Evolutionary conservation across 495 filamentous ascomycete species (phyloP).

Genomic region (Hypoxylon fragiforme): DNA sequence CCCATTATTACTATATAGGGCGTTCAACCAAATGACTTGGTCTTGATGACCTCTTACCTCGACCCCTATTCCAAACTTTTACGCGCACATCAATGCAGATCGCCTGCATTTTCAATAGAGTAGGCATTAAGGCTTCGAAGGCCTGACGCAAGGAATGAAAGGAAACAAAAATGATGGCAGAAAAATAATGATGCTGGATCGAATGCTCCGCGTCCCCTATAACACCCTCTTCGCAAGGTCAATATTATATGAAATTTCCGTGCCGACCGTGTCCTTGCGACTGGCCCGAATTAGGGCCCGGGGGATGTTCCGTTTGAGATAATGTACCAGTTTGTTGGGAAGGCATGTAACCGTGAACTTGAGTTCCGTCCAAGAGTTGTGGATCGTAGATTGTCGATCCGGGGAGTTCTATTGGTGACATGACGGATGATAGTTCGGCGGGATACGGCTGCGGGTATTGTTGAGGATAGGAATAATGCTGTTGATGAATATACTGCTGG

Average conservation of each 20-base stretch:
- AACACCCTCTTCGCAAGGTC: not conserved
- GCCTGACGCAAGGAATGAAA: conserved; percentile 1
- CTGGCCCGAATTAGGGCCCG: not conserved
- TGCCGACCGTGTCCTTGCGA: conserved; percentile 5
- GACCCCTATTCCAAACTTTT: conserved; percentile 18
- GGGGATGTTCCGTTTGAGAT: conserved; percentile 12
- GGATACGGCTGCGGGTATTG: conserved; percentile 28
- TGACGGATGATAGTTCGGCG: conserved; percentile 26
- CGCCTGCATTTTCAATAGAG: conserved; percentile 10
- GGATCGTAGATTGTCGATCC: conserved; percentile 27
- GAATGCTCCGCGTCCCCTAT: conserved; percentile 7
- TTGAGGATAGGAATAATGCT: no score
- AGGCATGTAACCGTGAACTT: conserved; percentile 4
- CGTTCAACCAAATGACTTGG: conserved; percentile 14
- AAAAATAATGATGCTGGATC: conserved; percentile 8
- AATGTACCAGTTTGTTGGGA: conserved; percentile 4
- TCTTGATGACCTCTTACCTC: conserved; percentile 22
- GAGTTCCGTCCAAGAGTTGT: conserved; percentile 25
- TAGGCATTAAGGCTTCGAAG: not conserved
- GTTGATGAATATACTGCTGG: conserved; percentile 24
- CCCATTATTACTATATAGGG: conserved; percentile 15
- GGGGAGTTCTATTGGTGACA: conserved; percentile 27
- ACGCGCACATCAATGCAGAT: conserved; percentile 18
- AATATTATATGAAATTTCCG: conserved; percentile 9
- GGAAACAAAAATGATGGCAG: not conserved